Percentiles rank a stretch among this genome's conserved stretches.
These are phyloP conservation scores for Allium cepa DNA, from an alignment of 106 monocot species.

Conservation along the genomic window DNA sequence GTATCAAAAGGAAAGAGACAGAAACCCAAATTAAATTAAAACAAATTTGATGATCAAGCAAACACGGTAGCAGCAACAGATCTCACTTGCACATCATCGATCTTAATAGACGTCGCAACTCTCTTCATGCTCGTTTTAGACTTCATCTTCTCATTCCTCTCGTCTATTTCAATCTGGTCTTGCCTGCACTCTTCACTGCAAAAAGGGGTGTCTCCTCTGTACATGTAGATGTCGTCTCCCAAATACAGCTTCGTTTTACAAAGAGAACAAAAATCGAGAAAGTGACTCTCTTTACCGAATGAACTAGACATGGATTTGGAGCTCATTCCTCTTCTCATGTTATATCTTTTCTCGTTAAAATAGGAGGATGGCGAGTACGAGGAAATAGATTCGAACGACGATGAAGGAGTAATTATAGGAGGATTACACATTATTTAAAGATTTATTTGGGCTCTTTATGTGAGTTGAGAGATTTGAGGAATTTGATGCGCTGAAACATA, in stretches of 20 bases:
- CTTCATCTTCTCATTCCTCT: constrained; percentile 14
- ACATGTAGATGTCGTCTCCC: constrained; percentile 12
- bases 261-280: constrained; percentile 2
- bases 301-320: neutral
- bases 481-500: neutral
- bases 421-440: neutral
- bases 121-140: neutral
- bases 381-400: neutral
- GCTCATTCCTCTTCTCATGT: neutral
- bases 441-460: neutral
- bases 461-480: neutral
- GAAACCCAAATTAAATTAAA: neutral
- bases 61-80: neutral
- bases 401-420: neutral
- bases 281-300: neutral
- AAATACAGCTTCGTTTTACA: neutral
- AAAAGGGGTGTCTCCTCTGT: constrained; percentile 43
- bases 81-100: neutral
- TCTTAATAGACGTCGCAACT: neutral
- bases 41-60: neutral
- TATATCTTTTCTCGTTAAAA: neutral
- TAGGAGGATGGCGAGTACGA: neutral
- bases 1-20: neutral
- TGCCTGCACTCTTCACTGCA: constrained; percentile 51
- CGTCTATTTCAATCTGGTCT: constrained; percentile 51